phyloP scores from a whole-genome alignment of 768 basidiomycete genomes.

The Psilocybe sp. region DNA sequence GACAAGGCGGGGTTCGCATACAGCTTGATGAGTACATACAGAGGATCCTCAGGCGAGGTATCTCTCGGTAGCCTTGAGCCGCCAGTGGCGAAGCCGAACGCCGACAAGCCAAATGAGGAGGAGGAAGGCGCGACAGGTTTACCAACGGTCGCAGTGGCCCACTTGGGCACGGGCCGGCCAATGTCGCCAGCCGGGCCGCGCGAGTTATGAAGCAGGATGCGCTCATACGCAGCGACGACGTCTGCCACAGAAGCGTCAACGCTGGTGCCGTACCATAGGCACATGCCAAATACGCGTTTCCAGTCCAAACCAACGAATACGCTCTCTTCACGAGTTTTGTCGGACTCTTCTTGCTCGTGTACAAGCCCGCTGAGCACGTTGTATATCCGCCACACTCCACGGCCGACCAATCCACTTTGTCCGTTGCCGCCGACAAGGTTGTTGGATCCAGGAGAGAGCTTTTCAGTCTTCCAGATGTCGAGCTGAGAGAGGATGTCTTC shows the following conservation, averaged over 20 bases:
- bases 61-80: constrained; percentile 19
- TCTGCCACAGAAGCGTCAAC: constrained; percentile 70
- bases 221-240: constrained; percentile 64
- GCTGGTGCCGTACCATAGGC: constrained; percentile 83
- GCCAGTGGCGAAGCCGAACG: constrained; percentile 2
- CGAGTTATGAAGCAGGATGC: constrained; percentile 26
- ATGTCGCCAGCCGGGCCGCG: constrained; percentile 28
- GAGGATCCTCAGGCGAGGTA: constrained; percentile 49
- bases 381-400: constrained; percentile 75
- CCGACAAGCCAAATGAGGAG: constrained; percentile 11
- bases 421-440: constrained; percentile 9
- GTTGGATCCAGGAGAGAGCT: constrained; percentile 35
- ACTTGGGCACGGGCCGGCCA: constrained; percentile 60
- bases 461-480: constrained; percentile 77
- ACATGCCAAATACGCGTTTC: constrained; percentile 90
- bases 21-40: constrained; percentile 80
- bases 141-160: constrained; percentile 41
- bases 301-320: constrained; percentile 81
- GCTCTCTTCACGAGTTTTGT: constrained; percentile 41
- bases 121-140: constrained; percentile 11
- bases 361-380: constrained; percentile 76
- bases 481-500: constrained; percentile 75
- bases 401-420: constrained; percentile 39
- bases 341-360: constrained; percentile 50
- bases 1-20: constrained; percentile 70